Evolutionary conservation across 805 yeast species (phyloP), one percentile per base, ranked within the genome.

Genomic region (Candida taoyuanica): DNA sequence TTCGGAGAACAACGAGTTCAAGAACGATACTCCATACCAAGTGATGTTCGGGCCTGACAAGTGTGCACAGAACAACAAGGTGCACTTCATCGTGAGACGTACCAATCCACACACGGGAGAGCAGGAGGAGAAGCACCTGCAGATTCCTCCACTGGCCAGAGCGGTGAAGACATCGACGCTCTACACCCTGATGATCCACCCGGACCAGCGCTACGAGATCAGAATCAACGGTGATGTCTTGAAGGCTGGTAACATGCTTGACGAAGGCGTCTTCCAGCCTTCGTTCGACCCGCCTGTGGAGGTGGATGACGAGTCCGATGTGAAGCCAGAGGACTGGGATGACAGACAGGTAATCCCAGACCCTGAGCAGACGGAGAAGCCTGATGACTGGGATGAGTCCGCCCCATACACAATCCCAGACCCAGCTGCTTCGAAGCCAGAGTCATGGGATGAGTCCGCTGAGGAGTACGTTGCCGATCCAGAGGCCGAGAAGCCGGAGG

Each of bases 1-100:
- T 13, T 44, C 62, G 31, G 67, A 56, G 1, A 60, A 56, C 8
- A 53, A 57, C 17, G 73, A 74, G 43, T 82, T 87, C 66, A 68
- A 66, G 47, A 73, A 75, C 43, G 77, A 70, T 19, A 72, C 94
- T 4, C 85, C 88, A 2, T 86, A 82, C 63, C 87, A 83, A 60
- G 64, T 89, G 47, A 83, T 89, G 91, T 89, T 89, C 65, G 97
- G 97, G 16, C 97, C 97, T 31, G 97, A 89, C 62, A 77, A 74
- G 58, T 89, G 97, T 64, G 95, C 95, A 3, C 56, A 77, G 37
- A 73, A 81, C 31, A 85, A 87, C 64, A 83, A 78, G 60, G 80
- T 89, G 24, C 95, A 85, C 55, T 76, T 88, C 48, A 84, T 87
- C 39, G 53, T 87, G 43, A 74, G 71, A 40, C 72, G 84, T 50